These are phyloP conservation scores for Xerophyta viscosa DNA, from an alignment of 106 monocot species.

Conservation along the genomic window DNA sequence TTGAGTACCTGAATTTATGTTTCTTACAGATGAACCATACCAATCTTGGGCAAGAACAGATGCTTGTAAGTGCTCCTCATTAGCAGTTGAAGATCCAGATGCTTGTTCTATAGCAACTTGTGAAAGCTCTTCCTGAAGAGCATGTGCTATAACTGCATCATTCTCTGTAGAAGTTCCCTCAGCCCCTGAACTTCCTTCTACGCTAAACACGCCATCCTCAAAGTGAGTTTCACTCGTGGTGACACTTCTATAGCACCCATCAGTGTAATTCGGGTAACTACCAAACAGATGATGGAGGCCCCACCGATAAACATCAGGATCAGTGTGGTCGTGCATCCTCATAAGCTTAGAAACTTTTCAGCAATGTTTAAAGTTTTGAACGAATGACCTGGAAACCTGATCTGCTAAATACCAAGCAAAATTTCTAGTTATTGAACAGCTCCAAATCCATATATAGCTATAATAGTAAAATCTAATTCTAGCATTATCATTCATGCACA, in stretches of 20 bases:
- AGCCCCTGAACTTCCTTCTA: conserved; percentile 12
- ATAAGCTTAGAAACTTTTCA: conserved; percentile 8
- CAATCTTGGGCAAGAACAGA: conserved; percentile 58
- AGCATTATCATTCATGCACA: too few species aligned
- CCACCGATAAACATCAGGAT: conserved; percentile 81
- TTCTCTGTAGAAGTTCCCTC: conserved; percentile 38
- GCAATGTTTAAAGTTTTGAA: background rate
- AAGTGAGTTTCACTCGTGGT: conserved; percentile 12
- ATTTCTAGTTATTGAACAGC: too few species aligned
- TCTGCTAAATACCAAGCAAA: background rate
- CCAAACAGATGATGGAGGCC: conserved; percentile 68
- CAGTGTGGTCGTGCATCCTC: conserved; percentile 55
- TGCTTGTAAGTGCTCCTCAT: conserved; percentile 42
- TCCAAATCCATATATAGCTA: too few species aligned
- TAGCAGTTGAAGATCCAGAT: conserved; percentile 27
- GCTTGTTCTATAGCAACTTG: conserved; percentile 56
- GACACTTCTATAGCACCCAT: conserved; percentile 13
- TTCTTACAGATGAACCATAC: conserved; percentile 21
- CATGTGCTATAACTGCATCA: conserved; percentile 70
- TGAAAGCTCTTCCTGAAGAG: conserved; percentile 70
- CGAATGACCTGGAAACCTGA: background rate
- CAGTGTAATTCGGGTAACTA: conserved; percentile 17
- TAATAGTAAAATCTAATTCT: too few species aligned
- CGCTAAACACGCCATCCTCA: conserved; percentile 13
- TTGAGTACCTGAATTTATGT: conserved; percentile 23